Evolutionary conservation across 2,329 filamentous ascomycete genomes (phyloP).

Genomic region (Microsporum audouinii): DNA sequence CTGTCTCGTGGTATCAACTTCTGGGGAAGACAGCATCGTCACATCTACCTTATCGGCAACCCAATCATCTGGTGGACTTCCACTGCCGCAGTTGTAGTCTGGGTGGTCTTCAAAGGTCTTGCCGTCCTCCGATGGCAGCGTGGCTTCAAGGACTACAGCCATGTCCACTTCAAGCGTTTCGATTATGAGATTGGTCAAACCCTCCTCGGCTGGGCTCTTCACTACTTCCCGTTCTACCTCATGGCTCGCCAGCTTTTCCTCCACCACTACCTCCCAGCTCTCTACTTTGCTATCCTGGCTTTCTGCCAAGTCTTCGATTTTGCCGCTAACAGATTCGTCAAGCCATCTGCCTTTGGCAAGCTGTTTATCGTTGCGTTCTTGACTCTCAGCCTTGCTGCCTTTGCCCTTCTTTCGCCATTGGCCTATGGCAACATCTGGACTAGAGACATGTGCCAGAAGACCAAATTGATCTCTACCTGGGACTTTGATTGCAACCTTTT

Average conservation of each 20-base stretch:
- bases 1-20: constrained; percentile 96
- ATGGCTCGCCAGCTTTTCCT: constrained; percentile 98
- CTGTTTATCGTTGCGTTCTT: constrained; percentile 64
- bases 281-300: constrained; percentile 87
- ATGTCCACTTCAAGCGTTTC: constrained; percentile 81
- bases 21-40: constrained; percentile 87
- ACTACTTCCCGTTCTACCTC: constrained; percentile 97
- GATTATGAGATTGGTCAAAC: constrained; percentile 91
- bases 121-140: constrained; percentile 90
- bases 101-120: constrained; percentile 73
- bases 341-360: constrained; percentile 63
- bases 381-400: constrained; percentile 60
- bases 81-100: constrained; percentile 63
- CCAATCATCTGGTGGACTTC: constrained; percentile 90
- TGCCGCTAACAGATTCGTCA: constrained; percentile 58
- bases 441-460: constrained; percentile 67
- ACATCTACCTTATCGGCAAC: constrained; percentile 94
- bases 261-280: constrained; percentile 94
- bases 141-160: constrained; percentile 74
- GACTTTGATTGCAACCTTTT: constrained; percentile 99
- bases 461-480: constrained; percentile 82
- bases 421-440: constrained; percentile 94
- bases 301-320: constrained; percentile 88
- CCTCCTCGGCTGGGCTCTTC: constrained; percentile 88
- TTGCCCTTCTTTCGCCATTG: constrained; percentile 75